Conservation (phyloP, 805 yeast species). For the Ogataea degrootiae region DNA sequence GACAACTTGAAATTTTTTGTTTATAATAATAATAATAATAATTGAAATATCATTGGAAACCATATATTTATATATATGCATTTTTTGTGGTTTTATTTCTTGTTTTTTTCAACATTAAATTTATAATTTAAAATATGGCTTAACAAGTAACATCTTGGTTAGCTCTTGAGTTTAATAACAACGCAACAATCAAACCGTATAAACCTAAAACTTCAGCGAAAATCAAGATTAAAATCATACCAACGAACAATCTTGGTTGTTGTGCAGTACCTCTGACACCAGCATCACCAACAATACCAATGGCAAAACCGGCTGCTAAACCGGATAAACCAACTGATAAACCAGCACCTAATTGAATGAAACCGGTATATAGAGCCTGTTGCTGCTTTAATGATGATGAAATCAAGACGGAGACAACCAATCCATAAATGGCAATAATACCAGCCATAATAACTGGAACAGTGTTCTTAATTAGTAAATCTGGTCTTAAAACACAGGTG, state of each 20-base stretch:
- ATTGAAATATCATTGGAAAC: too few relatives aligned
- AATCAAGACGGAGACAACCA: conserved; percentile 92
- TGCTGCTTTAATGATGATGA: conserved; percentile 84
- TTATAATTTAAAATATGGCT: conserved; percentile 12
- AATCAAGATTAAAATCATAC: conserved; percentile 97
- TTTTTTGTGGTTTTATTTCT: not conserved
- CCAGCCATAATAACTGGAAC: conserved; percentile 99
- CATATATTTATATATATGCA: not conserved
- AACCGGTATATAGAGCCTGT: conserved; percentile 94
- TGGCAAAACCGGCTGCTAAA: conserved; percentile 97
- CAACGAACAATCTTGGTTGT: conserved; percentile 97
- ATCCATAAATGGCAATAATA: conserved; percentile 97
- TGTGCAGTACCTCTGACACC: conserved; percentile 99
- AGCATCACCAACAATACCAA: conserved; percentile 99
- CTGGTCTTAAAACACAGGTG: conserved; percentile 96
- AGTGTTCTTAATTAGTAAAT: conserved; percentile 83
- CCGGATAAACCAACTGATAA: conserved; percentile 95
- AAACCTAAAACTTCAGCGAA: conserved; percentile 98
- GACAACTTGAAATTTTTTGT: too few relatives aligned
- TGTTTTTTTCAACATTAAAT: not conserved
- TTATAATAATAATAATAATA: too few relatives aligned
- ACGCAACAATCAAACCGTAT: conserved; percentile 95
- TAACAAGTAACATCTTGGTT: conserved; percentile 85
- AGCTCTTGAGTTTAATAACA: conserved; percentile 96
- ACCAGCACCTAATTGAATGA: conserved; percentile 98